Evolutionary conservation across 2,329 filamentous ascomycete genomes (phyloP).

Genomic region (Claviceps monticola): DNA sequence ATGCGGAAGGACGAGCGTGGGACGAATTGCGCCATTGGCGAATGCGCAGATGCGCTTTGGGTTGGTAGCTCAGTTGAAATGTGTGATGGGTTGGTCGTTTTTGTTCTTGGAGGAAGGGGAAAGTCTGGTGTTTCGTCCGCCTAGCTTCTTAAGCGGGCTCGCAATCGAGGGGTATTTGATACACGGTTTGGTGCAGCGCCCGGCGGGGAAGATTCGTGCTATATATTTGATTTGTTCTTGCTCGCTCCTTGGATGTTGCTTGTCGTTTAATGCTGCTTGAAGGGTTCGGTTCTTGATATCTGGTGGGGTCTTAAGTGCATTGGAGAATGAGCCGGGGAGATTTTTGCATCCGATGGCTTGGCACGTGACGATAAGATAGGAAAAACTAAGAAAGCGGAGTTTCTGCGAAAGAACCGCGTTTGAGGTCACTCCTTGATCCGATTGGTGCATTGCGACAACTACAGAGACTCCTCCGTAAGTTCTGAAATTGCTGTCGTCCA

Average conservation of each 20-base stretch:
- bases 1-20: constrained; percentile 62
- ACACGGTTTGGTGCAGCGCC: too few species aligned
- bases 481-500: too few species aligned
- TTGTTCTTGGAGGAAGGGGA: background rate
- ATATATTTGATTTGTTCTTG: background rate
- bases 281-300: too few species aligned
- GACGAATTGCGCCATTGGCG: constrained; percentile 39
- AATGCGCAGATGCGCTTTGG: background rate
- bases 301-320: background rate
- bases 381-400: background rate
- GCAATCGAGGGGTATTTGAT: too few species aligned
- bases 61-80: background rate
- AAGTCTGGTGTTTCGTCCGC: too few species aligned
- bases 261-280: too few species aligned
- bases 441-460: too few species aligned
- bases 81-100: background rate
- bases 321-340: background rate
- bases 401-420: too few species aligned
- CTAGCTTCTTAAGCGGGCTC: too few species aligned
- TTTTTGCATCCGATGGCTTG: background rate
- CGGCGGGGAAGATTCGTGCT: too few species aligned
- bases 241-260: too few species aligned
- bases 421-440: background rate
- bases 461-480: too few species aligned
- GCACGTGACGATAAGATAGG: constrained; percentile 7